Percentiles rank a stretch among this genome's conserved stretches.
These are phyloP conservation scores for Terana coerulea DNA, from an alignment of 768 basidiomycete genomes.

Conservation along the genomic window DNA sequence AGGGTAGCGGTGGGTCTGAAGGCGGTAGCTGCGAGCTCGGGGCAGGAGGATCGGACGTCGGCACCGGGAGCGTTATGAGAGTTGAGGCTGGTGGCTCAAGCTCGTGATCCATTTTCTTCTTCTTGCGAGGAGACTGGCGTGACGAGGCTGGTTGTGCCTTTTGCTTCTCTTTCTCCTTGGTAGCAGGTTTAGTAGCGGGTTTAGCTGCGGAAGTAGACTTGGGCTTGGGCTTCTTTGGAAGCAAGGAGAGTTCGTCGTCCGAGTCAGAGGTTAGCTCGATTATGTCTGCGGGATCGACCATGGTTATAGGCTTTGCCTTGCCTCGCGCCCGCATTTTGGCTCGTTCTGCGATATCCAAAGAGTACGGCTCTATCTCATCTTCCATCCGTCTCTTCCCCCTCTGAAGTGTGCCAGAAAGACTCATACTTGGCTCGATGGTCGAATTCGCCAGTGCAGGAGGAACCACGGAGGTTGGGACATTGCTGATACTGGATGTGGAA, in stretches of 20 bases:
- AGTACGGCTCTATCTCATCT: conserved; percentile 8
- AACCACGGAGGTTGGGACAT: neutral
- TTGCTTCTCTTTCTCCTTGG: neutral
- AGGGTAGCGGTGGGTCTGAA: conserved; percentile 9
- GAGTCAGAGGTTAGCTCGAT: conserved; percentile 25
- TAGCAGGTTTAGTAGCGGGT: neutral
- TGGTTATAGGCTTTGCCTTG: conserved; percentile 12
- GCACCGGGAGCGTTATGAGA: neutral
- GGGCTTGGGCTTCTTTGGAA: conserved; percentile 9
- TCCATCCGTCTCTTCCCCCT: neutral
- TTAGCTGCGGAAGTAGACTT: conserved; percentile 6
- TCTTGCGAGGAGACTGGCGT: conserved; percentile 1
- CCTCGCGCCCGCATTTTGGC: conserved; percentile 29
- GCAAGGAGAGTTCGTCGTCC: conserved; percentile 26
- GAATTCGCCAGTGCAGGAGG: no score
- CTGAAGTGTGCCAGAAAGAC: no score
- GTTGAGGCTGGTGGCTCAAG: conserved; percentile 5
- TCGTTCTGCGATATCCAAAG: conserved; percentile 29
- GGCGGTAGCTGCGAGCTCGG: conserved; percentile 11
- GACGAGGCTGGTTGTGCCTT: neutral
- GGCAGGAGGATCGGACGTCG: conserved; percentile 1
- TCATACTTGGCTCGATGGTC: no score
- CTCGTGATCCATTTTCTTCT: conserved; percentile 3
- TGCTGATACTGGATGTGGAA: conserved; percentile 3
- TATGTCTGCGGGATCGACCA: conserved; percentile 13